Conservation (phyloP, 495 filamentous ascomycete genomes). For the Penicillium malachiteum region DNA sequence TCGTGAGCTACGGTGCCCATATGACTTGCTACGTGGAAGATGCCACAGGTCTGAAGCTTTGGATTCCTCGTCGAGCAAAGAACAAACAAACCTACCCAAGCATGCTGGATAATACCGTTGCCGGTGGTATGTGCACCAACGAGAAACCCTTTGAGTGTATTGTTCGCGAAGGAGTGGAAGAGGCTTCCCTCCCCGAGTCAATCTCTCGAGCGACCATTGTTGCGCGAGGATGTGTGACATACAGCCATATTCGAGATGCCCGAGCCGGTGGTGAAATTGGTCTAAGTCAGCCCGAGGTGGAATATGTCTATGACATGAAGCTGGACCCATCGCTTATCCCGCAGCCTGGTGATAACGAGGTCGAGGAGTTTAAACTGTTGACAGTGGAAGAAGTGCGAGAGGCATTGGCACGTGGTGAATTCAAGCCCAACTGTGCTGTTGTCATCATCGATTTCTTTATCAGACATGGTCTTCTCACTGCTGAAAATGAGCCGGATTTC, state of each 20-base stretch:
- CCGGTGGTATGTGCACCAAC: slow-evolving; percentile 79
- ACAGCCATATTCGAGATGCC: slow-evolving; percentile 76
- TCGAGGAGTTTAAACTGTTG: slow-evolving; percentile 78
- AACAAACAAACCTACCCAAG: slow-evolving; percentile 81
- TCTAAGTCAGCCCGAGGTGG: slow-evolving; percentile 85
- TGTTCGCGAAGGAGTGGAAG: slow-evolving; percentile 83
- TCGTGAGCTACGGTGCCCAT: slow-evolving; percentile 87
- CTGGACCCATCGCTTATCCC: slow-evolving; percentile 65
- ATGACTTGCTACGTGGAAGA: slow-evolving; percentile 73
- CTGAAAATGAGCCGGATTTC: slow-evolving; percentile 80
- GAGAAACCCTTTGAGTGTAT: slow-evolving; percentile 77
- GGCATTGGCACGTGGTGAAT: slow-evolving; percentile 67
- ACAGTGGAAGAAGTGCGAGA: slow-evolving; percentile 71
- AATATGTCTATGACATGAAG: slow-evolving; percentile 91
- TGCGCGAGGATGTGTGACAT: slow-evolving; percentile 71
- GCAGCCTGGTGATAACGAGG: slow-evolving; percentile 80
- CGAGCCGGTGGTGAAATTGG: slow-evolving; percentile 81
- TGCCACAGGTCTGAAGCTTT: slow-evolving; percentile 67
- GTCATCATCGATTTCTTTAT: slow-evolving; percentile 89
- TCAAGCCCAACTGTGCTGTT: slow-evolving; percentile 92
- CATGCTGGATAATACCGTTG: slow-evolving; percentile 93
- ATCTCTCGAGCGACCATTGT: slow-evolving; percentile 60
- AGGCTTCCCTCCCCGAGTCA: slow-evolving; percentile 76
- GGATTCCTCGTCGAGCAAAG: slow-evolving; percentile 74
- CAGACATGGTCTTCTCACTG: slow-evolving; percentile 75